Conservation (phyloP, 495 filamentous ascomycete genomes). For the Aspergillus heteromorphus region DNA sequence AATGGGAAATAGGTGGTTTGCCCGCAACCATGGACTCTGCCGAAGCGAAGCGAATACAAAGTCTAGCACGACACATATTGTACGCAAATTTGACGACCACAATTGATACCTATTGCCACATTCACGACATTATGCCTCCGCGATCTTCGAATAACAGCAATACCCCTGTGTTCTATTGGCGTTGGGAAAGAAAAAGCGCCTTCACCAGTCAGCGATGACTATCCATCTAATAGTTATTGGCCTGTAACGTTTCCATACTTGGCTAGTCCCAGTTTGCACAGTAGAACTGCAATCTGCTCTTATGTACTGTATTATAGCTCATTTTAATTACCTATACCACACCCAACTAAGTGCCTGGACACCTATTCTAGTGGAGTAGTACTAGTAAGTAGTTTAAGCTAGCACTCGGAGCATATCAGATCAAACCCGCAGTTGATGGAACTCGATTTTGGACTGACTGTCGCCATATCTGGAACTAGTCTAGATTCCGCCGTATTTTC, state of each 20-base stretch:
- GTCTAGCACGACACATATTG: slow-evolving; percentile 18
- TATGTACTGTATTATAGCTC: background rate
- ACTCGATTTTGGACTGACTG: too few relatives aligned
- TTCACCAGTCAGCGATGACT: background rate
- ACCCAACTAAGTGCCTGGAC: too few relatives aligned
- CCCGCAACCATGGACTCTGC: slow-evolving; percentile 53
- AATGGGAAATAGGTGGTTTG: slow-evolving; percentile 42
- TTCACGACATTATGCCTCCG: background rate
- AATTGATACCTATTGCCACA: background rate
- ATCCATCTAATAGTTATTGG: background rate
- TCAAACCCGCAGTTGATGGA: too few relatives aligned
- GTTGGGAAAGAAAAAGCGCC: background rate
- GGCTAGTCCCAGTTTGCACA: background rate
- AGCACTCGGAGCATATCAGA: too few relatives aligned
- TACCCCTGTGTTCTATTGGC: background rate
- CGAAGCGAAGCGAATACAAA: slow-evolving; percentile 28
- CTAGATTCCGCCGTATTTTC: background rate
- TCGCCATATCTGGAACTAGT: too few relatives aligned
- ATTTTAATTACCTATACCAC: too few relatives aligned
- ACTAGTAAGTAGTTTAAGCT: too few relatives aligned
- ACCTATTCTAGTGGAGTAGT: too few relatives aligned
- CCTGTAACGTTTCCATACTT: background rate
- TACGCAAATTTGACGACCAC: background rate
- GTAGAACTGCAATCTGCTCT: background rate
- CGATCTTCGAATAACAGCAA: background rate